phyloP scores from a whole-genome alignment of 257 asterid species.

The Solanum ossicruentum region DNA sequence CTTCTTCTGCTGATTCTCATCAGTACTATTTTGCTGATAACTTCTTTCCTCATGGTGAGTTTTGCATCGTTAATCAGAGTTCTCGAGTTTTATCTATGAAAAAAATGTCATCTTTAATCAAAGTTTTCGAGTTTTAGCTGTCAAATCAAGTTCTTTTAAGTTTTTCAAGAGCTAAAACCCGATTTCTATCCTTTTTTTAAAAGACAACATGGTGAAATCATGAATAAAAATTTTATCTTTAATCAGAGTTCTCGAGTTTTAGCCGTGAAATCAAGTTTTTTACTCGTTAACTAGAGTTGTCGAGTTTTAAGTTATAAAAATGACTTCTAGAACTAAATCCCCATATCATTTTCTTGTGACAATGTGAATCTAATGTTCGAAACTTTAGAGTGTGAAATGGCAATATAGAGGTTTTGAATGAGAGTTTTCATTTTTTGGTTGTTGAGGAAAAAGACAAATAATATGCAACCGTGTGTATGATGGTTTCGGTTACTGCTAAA shows the following conservation, averaged over 20 bases:
- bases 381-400: not conserved
- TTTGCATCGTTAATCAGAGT: not conserved
- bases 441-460: slow-evolving; percentile 49
- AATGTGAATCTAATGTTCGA: not conserved
- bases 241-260: not conserved
- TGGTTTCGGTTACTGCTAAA: slow-evolving; percentile 15
- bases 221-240: too few species aligned
- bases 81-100: not conserved
- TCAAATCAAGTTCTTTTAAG: not conserved
- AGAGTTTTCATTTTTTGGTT: slow-evolving; percentile 13
- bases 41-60: slow-evolving; percentile 53
- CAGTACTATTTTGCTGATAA: slow-evolving; percentile 58
- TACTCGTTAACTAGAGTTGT: not conserved
- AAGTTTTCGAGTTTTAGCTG: not conserved
- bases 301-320: not conserved
- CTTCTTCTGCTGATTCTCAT: slow-evolving; percentile 29
- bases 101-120: not conserved
- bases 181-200: not conserved
- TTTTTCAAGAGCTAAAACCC: not conserved
- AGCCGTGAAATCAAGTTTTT: not conserved
- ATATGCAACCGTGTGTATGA: slow-evolving; percentile 18
- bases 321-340: not conserved
- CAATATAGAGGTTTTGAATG: not conserved
- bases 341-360: too few species aligned
- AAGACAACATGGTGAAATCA: too few species aligned